Conservation (phyloP, 2,329 filamentous ascomycete species). For the Coniochaeta prunicola region DNA sequence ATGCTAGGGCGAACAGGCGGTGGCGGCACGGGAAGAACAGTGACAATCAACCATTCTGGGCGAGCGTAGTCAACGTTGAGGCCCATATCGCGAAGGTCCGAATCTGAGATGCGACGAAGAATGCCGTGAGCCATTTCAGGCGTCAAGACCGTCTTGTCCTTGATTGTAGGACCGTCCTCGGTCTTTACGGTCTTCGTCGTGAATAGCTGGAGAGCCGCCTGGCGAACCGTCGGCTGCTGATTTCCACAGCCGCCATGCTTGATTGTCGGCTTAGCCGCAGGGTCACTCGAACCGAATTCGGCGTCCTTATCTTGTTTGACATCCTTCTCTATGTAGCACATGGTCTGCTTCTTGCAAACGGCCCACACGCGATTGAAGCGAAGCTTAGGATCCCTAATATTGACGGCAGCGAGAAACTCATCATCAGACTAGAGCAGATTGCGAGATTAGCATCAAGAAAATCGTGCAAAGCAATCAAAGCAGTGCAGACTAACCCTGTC, state of each 20-base stretch:
- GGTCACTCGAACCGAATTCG: conserved; percentile 47
- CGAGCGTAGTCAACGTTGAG: conserved; percentile 91
- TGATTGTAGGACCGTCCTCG: conserved; percentile 65
- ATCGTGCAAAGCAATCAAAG: conserved; percentile 7
- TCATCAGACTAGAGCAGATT: conserved; percentile 61
- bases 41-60: conserved; percentile 97
- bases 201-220: conserved; percentile 76
- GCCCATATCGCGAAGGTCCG: conserved; percentile 79
- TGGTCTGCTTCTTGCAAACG: conserved; percentile 80
- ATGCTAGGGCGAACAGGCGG: conserved; percentile 95
- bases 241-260: conserved; percentile 93
- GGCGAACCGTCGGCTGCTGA: conserved; percentile 77
- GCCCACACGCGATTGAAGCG: conserved; percentile 92
- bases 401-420: conserved; percentile 74
- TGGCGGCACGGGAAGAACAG: conserved; percentile 88
- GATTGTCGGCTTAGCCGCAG: not conserved
- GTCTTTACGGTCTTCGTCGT: conserved; percentile 68
- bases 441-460: conserved; percentile 53
- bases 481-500: conserved; percentile 79
- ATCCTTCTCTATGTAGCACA: conserved; percentile 73
- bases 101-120: conserved; percentile 75
- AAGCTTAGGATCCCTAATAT: conserved; percentile 83
- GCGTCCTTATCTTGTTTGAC: conserved; percentile 57
- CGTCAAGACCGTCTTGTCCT: conserved; percentile 75
- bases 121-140: conserved; percentile 80